A percentile compares a stretch with the other conserved stretches of the same genome.
These are phyloP conservation scores for Vaccinium myrtillus DNA, from an alignment of 148 eudicot genomes.

Conservation along the genomic window DNA sequence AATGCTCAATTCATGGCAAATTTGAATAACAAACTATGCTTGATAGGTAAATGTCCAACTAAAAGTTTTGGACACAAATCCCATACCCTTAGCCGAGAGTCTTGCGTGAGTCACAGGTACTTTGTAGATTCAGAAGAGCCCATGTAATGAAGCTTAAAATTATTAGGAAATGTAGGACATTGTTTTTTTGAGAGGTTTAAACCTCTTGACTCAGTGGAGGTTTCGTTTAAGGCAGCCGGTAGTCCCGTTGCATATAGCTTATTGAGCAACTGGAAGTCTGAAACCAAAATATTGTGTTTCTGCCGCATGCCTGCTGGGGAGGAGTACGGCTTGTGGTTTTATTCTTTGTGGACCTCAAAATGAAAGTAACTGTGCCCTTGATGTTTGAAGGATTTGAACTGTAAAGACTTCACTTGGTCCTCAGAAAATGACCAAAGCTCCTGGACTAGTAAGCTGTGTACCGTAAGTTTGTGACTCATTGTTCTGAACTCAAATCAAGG, in stretches of 20 bases:
- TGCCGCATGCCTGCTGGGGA: not conserved
- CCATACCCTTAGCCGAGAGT: not conserved
- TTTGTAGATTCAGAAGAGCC: conserved; percentile 29
- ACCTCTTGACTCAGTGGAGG: not conserved
- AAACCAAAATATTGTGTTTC: not conserved
- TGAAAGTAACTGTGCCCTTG: not conserved
- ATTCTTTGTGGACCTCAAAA: too few species aligned
- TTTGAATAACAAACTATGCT: not conserved
- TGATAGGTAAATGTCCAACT: not conserved
- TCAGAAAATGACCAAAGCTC: not conserved
- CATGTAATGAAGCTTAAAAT: not conserved
- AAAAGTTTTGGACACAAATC: not conserved
- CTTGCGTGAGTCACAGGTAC: not conserved
- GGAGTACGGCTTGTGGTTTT: too few species aligned
- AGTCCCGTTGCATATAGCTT: not conserved
- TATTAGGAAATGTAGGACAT: not conserved
- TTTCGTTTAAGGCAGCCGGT: not conserved
- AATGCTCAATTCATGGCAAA: not conserved
- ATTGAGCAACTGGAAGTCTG: not conserved
- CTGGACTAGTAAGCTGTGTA: not conserved
- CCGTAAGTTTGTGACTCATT: not conserved
- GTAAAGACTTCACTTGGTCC: not conserved
- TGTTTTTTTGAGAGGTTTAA: not conserved
- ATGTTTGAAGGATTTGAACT: not conserved
- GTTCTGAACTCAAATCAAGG: not conserved